phyloP scores from a whole-genome alignment of 208 protist genomes.

The Acanthamoeba royreba region DNA sequence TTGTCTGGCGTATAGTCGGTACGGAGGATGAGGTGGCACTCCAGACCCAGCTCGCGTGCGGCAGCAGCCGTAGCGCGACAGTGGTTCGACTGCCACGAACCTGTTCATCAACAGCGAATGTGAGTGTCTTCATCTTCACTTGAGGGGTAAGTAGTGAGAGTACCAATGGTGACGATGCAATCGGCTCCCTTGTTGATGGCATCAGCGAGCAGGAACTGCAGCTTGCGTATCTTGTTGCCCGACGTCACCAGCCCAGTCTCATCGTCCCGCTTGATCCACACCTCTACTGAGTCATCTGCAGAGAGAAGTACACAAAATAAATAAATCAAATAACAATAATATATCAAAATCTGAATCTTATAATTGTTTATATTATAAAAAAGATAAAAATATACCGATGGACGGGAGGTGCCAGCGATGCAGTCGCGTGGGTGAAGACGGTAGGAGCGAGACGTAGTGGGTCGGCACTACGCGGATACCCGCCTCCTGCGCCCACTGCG shows the following conservation, averaged over 20 bases:
- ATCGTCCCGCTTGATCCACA: constrained; percentile 66
- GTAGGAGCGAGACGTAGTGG: neutral
- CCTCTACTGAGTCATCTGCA: neutral
- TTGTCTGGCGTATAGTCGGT: neutral
- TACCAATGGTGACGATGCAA: constrained; percentile 40
- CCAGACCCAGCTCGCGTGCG: constrained; percentile 45
- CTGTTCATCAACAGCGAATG: neutral
- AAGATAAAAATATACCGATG: neutral
- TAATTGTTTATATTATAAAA: neutral
- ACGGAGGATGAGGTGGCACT: constrained; percentile 50
- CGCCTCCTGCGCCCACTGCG: neutral
- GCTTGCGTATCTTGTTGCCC: constrained; percentile 70
- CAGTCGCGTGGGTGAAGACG: neutral
- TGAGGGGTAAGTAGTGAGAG: too few relatives aligned
- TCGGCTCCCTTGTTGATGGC: constrained; percentile 3
- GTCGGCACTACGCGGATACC: neutral
- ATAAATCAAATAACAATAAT: too few relatives aligned
- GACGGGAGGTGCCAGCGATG: neutral
- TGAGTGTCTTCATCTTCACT: too few relatives aligned
- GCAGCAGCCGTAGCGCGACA: constrained; percentile 56
- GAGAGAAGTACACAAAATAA: too few relatives aligned
- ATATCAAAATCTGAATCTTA: neutral
- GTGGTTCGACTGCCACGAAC: constrained; percentile 61
- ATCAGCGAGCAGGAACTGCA: constrained; percentile 63
- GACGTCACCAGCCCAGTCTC: constrained; percentile 25